Percentiles rank a stretch among this genome's conserved stretches.
These are phyloP conservation scores for Groenewaldozyma sp. DNA, from an alignment of 1,139 yeast species.

Conservation along the genomic window DNA sequence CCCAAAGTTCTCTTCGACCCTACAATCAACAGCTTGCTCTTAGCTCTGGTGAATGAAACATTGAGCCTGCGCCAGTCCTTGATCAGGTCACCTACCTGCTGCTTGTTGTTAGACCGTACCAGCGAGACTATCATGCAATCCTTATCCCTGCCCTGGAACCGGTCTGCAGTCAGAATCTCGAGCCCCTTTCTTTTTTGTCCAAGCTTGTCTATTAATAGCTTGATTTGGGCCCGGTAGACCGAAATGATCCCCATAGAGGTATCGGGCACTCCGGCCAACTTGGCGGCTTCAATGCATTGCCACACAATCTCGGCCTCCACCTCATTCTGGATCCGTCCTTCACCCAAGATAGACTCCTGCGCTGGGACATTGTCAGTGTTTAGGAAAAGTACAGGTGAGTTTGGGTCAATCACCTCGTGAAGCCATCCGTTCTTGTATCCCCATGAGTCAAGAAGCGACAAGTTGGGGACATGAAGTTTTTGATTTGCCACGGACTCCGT, in stretches of 20 bases:
- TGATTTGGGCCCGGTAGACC: constrained; percentile 73
- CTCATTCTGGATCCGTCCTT: constrained; percentile 54
- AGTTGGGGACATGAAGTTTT: constrained; percentile 31
- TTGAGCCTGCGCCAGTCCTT: constrained; percentile 88
- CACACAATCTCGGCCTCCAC: constrained; percentile 60
- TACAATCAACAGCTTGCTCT: constrained; percentile 66
- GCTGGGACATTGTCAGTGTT: constrained; percentile 67
- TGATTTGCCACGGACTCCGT: constrained; percentile 52
- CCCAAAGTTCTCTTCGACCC: constrained; percentile 67
- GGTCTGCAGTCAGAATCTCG: constrained; percentile 88
- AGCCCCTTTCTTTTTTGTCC: constrained; percentile 34
- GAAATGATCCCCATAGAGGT: constrained; percentile 77
- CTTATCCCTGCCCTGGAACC: constrained; percentile 92
- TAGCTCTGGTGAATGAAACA: constrained; percentile 90
- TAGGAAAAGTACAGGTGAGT: constrained; percentile 50
- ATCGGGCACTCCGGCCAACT: constrained; percentile 51
- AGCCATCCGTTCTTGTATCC: constrained; percentile 35
- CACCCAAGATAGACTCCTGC: constrained; percentile 48
- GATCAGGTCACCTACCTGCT: constrained; percentile 64
- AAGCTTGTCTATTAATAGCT: constrained; percentile 42
- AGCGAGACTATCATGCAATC: constrained; percentile 81
- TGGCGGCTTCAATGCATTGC: constrained; percentile 53
- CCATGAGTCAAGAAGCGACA: constrained; percentile 11
- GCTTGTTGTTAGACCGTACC: constrained; percentile 69
- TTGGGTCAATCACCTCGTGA: constrained; percentile 36